Evolutionary conservation across 2,329 filamentous ascomycete genomes (phyloP), one percentile per base, ranked within the genome.

Genomic region (Sarocladium strictum): DNA sequence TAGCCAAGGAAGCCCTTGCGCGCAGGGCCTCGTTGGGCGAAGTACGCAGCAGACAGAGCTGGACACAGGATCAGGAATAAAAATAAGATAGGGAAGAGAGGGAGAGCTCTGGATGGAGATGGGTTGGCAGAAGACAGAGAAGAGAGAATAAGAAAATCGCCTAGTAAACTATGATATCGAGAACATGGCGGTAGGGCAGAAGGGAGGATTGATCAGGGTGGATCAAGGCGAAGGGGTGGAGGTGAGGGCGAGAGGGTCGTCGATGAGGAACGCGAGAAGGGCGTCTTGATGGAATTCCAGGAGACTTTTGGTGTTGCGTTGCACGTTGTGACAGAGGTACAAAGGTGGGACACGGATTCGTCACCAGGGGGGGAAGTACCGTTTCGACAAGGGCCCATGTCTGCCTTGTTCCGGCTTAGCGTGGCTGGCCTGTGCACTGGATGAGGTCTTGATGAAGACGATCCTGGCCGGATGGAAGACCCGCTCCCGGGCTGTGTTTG

Each of bases 291-390:
- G 27, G 27, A 51, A 51, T 33, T 33, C 27, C 47, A 51, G 47
- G 47, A 51, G 47, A 51, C 47, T 51, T 51, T 51, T 51, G 47
- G 47, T 51, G 47, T 51, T 51, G 47, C 47, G 47, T 51, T 29
- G 47, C 47, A 51, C 47, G 43, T 19, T 15, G 12, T 19, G 9
- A 38, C 35, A n/a, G 38, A 17, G 43, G 43, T 47, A 47, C 43
- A 27, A 21, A 10, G n/a, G 43, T 27, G 43, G 43, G 43, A 26
- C 43, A 47, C 24, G 6, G 43, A 47, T 47, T 47, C 43, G 43
- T 47, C 43, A 47, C 43, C 43, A 47, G n/a, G 17, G 43, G 15
- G 10, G 43, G 15, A 47, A 17, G 24, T 47, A 47, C 43, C 43
- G 43, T 47, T 47, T 47, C 43, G 43, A 15, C 12, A n/a, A 15